phyloP scores from a whole-genome alignment of 139 green algal genomes.

The Auxenochlorella pyrenoidosa region DNA sequence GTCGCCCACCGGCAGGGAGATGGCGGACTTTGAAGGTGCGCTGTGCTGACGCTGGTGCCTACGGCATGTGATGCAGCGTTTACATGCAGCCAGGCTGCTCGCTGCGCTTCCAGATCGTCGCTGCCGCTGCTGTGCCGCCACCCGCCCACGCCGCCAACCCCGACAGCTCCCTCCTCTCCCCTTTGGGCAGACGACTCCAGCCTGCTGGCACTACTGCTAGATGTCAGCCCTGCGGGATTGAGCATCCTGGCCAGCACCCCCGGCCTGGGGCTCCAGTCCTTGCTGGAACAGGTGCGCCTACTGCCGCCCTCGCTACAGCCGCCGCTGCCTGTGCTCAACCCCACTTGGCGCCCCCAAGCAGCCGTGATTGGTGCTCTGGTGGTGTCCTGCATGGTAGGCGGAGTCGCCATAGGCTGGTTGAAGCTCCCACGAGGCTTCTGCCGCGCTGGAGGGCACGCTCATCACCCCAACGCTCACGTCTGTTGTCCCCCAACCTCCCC shows the following conservation, averaged over 20 bases:
- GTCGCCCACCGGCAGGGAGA: background rate
- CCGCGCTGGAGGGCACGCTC: too few relatives aligned
- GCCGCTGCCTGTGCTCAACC: too few relatives aligned
- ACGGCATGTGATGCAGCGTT: background rate
- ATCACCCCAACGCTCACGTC: too few relatives aligned
- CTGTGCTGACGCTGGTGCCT: background rate
- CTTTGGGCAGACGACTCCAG: slow-evolving; percentile 33
- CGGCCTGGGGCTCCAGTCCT: slow-evolving; percentile 15
- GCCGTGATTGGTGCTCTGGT: too few relatives aligned
- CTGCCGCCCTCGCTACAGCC: background rate
- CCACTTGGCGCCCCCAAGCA: too few relatives aligned
- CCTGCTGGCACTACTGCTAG: slow-evolving; percentile 34
- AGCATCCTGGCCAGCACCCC: background rate
- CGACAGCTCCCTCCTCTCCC: background rate
- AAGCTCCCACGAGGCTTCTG: too few relatives aligned
- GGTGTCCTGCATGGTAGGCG: too few relatives aligned
- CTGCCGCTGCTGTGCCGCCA: background rate
- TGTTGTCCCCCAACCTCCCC: background rate
- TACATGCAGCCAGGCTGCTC: background rate
- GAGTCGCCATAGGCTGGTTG: too few relatives aligned
- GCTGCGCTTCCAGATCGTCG: background rate
- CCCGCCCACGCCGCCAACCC: background rate
- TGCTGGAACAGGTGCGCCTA: slow-evolving; percentile 23
- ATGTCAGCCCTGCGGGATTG: slow-evolving; percentile 13
- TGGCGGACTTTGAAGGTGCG: slow-evolving; percentile 2